Conservation (phyloP, 805 yeast species). For the Tetrapisispora phaffii region DNA sequence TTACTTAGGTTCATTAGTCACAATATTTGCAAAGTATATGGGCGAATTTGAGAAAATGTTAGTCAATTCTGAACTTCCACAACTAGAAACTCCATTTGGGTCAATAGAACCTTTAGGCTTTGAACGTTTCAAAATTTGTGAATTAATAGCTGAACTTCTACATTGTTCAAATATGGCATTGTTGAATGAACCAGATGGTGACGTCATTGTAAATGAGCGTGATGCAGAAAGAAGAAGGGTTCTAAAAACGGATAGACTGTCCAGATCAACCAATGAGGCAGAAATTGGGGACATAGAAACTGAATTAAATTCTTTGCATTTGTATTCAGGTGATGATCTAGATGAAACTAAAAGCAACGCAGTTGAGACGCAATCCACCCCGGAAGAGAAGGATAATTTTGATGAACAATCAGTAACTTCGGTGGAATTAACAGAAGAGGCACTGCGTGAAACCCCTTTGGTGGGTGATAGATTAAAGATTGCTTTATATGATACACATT, state of each 20-base stretch:
- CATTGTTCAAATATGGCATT: slow-evolving; percentile 95
- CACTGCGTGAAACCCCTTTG: slow-evolving; percentile 20
- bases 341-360: background rate
- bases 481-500: slow-evolving; percentile 52
- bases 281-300: slow-evolving; percentile 1
- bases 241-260: slow-evolving; percentile 8
- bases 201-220: slow-evolving; percentile 56
- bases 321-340: slow-evolving; percentile 4
- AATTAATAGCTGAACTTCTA: slow-evolving; percentile 82
- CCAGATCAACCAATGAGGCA: slow-evolving; percentile 1
- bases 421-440: background rate
- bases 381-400: background rate
- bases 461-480: slow-evolving; percentile 69
- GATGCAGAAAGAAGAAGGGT: slow-evolving; percentile 46
- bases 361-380: background rate
- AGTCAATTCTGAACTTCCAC: slow-evolving; percentile 28
- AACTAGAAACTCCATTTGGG: slow-evolving; percentile 37
- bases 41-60: slow-evolving; percentile 58
- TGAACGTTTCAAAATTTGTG: slow-evolving; percentile 87
- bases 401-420: slow-evolving; percentile 1
- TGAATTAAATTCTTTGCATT: slow-evolving; percentile 4
- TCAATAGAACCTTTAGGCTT: slow-evolving; percentile 78
- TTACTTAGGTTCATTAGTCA: slow-evolving; percentile 77
- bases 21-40: slow-evolving; percentile 64
- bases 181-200: slow-evolving; percentile 68